These are phyloP conservation scores for Narthecium ossifragum DNA, from an alignment of 106 monocot genomes.

Conservation along the genomic window DNA sequence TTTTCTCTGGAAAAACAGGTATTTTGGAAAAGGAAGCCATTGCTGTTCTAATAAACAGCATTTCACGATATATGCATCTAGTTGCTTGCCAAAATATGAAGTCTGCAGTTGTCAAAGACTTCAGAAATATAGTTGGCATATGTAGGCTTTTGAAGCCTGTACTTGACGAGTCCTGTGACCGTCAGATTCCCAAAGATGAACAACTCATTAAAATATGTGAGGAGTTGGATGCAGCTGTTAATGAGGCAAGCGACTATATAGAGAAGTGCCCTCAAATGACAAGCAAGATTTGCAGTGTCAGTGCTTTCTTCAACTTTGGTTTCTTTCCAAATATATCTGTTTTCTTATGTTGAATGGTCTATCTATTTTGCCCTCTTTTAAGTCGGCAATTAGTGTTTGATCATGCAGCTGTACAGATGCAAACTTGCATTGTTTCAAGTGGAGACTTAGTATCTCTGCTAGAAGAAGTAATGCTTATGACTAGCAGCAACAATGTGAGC, in stretches of 20 bases:
- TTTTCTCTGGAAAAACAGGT: slow-evolving; percentile 17
- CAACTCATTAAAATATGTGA: slow-evolving; percentile 32
- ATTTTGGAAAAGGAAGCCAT: slow-evolving; percentile 22
- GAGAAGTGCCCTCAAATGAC: slow-evolving; percentile 37
- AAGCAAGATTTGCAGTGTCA: slow-evolving; percentile 55
- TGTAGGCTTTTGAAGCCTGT: slow-evolving; percentile 51
- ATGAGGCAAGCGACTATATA: slow-evolving; percentile 44
- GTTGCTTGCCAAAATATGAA: slow-evolving; percentile 31
- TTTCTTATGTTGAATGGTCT: too few species aligned
- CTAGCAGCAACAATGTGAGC: too few species aligned
- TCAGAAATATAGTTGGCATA: slow-evolving; percentile 28
- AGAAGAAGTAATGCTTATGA: too few species aligned
- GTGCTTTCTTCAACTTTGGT: slow-evolving; percentile 1
- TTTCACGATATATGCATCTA: slow-evolving; percentile 60
- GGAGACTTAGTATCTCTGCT: too few species aligned
- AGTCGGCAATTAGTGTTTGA: too few species aligned
- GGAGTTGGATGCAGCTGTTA: slow-evolving; percentile 47
- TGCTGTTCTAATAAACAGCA: slow-evolving; percentile 47
- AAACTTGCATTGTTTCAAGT: too few species aligned
- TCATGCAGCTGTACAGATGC: too few species aligned
- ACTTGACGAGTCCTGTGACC: slow-evolving; percentile 41
- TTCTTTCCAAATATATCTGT: neutral
- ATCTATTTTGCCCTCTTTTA: too few species aligned
- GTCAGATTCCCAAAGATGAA: slow-evolving; percentile 20
- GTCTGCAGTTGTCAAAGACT: slow-evolving; percentile 27